Base-by-base conservation (phyloP, 257 asterid species). In the Catharanthus roseus region DNA sequence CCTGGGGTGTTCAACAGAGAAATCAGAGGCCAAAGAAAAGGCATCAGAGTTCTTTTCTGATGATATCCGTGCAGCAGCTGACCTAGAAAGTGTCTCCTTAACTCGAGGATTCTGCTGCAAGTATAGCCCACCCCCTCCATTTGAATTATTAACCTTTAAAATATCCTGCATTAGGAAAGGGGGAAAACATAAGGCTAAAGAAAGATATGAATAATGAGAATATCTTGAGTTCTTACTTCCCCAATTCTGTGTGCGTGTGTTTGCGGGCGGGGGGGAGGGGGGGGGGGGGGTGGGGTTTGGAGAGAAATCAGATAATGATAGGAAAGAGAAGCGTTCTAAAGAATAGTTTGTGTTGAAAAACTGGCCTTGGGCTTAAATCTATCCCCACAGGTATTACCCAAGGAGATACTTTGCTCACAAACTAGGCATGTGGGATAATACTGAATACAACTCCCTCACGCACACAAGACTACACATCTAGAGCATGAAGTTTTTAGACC, bases 1-100 rank as follows among this genome's bases (percentile, higher is more conserved):
- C 78, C 90, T 86, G 21, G 96, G 86, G 69, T 84, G 89, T 76
- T 86, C 96, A 73, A 84, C 86, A 4, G 87, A 78, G 77, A 78
- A 65, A 60, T 88, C 87, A 29, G 90, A 78, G 72, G 88, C 80
- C 69, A 75, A 73, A 71, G 71, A 89, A 75, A 67, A 67, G 50
- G 74, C 34, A 68, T 85, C 95, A 41, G 89, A 83, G 72, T 80
- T 77, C 29, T 75, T 78, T 69, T 87, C 95, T 47, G 72, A 53
- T 49, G 87, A 84, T 45, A 87, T 72, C 74, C 90, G 83, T 39
- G 85, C 72, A 68, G 80, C 77, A 75, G 81, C 81, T 6, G 86
- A 79, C 80, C 90, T 85, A 68, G 93, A 83, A 72, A 78, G 72
- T 64, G 88, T 86, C 65, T 88, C 95, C 81, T 80, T 87, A 51